Evolutionary conservation across 371 early-diverging fungal genomes (phyloP), one percentile per base, ranked within the genome.

Genomic region (Mortierella sp.): DNA sequence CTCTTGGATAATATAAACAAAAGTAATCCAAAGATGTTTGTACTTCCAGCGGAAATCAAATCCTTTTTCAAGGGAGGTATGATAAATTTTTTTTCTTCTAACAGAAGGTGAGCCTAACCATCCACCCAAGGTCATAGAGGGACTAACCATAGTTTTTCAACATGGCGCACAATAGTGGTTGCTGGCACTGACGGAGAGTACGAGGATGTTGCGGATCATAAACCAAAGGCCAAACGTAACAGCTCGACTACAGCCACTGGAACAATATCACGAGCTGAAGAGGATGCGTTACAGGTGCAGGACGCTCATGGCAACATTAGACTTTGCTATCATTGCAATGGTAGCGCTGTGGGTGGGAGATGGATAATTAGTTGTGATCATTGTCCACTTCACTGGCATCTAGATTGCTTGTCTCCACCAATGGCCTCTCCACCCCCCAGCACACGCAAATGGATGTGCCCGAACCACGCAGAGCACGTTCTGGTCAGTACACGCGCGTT

Each of bases 311-410:
- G 90, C 55, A 72, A 85, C 11, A 82, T 87, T 33, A 86, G 91
- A 3, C 32, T 87, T 50, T 94, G 94, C 73, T 92, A 88, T 57
- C 79, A 84, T 32, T 94, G 94, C 74, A 83, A 88, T 52, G 85
- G 87, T 57, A 88, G 90, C 13, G 88, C 93, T 0, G 58, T 90
- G 9, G 83, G 83, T 2, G 87, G 86, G 13, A 83, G 81, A 47
- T 86, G 83, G 60, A 87, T 94, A 50, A 86, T 96, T 38, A 84
- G 89, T 48, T 97, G 97, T 79, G 97, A 96, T 70, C 92, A 91
- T 73, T 97, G 97, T 72, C 86, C 88, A 48, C 72, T 94, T n/a
- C 87, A 87, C 78, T 97, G 97, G 97, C 97, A 97, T 73, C 84
- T 95, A 74, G 97, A 96, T 75, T 97, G 97, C 76, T 76, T 96